phyloP scores from a whole-genome alignment of 108 stramenopile species.

The Fragilariopsis cylindrus region DNA sequence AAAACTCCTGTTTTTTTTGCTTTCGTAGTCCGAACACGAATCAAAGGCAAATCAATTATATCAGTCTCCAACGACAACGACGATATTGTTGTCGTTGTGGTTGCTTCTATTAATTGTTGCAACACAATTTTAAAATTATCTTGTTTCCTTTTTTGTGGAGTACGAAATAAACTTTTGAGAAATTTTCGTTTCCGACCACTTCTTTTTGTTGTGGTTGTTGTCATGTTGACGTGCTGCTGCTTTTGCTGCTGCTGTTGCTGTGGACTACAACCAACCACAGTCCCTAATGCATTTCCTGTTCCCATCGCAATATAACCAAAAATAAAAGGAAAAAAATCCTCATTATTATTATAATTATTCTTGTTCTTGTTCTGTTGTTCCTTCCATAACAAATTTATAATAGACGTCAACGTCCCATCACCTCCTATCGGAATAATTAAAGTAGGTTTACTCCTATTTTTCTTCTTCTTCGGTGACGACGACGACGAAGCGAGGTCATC shows the following conservation, averaged over 20 bases:
- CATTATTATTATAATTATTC: conserved; percentile 9
- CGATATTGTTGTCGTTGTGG: no score
- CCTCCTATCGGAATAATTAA: conserved; percentile 69
- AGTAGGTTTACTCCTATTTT: background rate
- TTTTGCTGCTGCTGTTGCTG: conserved; percentile 10
- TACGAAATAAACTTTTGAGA: background rate
- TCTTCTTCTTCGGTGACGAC: conserved; percentile 4
- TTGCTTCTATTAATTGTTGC: background rate
- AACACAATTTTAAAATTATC: background rate
- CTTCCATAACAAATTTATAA: conserved; percentile 51
- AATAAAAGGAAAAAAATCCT: conserved; percentile 28
- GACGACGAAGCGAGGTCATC: background rate
- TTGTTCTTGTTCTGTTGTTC: conserved; percentile 4
- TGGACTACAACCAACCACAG: conserved; percentile 55
- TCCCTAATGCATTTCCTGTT: conserved; percentile 70
- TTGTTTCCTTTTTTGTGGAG: background rate
- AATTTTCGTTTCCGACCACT: conserved; percentile 1
- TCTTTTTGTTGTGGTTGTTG: background rate
- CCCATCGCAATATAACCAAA: conserved; percentile 70
- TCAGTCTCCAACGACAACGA: conserved; percentile 6
- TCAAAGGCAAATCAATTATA: conserved; percentile 61
- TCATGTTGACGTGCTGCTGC: conserved; percentile 14
- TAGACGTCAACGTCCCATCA: conserved; percentile 67
- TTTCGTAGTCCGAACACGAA: conserved; percentile 41
- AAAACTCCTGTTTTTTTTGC: background rate